phyloP scores from a whole-genome alignment of 306 rosid genomes.

The Prunus mume region DNA sequence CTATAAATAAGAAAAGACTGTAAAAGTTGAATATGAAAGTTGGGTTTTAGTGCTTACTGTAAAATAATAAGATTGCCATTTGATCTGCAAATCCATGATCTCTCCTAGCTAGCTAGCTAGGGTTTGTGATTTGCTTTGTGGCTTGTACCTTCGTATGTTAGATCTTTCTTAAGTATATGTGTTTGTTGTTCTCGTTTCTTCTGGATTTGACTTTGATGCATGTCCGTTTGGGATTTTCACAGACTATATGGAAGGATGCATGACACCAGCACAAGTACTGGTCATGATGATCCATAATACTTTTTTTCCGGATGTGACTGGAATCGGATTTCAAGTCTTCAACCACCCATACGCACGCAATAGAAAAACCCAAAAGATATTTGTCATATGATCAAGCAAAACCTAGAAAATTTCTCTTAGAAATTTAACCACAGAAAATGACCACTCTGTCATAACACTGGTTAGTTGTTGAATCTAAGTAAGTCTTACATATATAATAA shows the following conservation, averaged over 20 bases:
- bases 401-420: background rate
- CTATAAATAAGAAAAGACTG: conserved; percentile 6
- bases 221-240: too few species aligned
- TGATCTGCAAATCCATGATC: background rate
- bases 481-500: too few species aligned
- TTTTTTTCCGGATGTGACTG: background rate
- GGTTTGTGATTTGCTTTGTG: background rate
- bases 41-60: background rate
- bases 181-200: background rate
- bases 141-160: background rate
- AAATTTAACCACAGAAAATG: background rate
- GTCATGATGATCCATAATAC: background rate
- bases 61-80: conserved; percentile 2
- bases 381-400: too few species aligned
- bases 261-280: background rate
- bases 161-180: background rate
- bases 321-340: background rate
- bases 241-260: background rate
- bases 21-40: background rate
- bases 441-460: background rate
- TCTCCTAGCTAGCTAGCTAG: background rate
- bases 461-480: background rate
- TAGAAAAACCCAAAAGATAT: too few species aligned
- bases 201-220: background rate
- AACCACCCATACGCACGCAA: background rate